These are phyloP conservation scores for Aureobasidium sp. DNA, from an alignment of 2,329 filamentous ascomycete species.

Conservation along the genomic window DNA sequence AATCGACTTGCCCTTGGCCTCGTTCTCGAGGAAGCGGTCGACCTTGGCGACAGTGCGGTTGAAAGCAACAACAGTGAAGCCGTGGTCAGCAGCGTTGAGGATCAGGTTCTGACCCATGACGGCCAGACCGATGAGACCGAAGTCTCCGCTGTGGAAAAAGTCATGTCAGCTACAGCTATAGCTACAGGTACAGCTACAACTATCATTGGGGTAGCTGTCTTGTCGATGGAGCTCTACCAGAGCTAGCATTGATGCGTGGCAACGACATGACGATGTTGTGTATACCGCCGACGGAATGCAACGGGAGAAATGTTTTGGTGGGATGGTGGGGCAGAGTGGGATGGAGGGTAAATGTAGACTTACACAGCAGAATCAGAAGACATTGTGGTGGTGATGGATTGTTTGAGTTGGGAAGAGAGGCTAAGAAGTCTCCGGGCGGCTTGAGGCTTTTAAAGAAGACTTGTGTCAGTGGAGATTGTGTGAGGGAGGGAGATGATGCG, in stretches of 20 bases:
- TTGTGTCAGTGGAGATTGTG: constrained; percentile 14
- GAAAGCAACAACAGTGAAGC: constrained; percentile 96
- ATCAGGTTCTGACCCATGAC: constrained; percentile 50
- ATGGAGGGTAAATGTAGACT: constrained; percentile 18
- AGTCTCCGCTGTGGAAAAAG: constrained; percentile 39
- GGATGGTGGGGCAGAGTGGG: constrained; percentile 15
- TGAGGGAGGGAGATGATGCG: constrained; percentile 8
- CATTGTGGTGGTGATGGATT: constrained; percentile 21
- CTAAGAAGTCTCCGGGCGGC: constrained; percentile 18
- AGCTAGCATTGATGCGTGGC: not conserved
- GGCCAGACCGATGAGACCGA: constrained; percentile 48
- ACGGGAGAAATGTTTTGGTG: constrained; percentile 17
- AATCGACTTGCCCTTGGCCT: constrained; percentile 72
- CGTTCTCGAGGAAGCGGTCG: constrained; percentile 53
- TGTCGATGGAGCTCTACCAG: not conserved
- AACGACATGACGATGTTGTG: not conserved
- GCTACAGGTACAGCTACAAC: constrained; percentile 11
- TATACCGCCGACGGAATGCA: not conserved
- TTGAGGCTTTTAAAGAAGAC: constrained; percentile 16
- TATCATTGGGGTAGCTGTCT: not conserved
- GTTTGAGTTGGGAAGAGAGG: constrained; percentile 19
- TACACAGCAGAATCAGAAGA: constrained; percentile 26
- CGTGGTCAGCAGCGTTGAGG: constrained; percentile 49
- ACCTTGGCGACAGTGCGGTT: constrained; percentile 99
- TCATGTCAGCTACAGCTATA: constrained; percentile 8